A percentile compares a stretch with the other conserved stretches of the same genome.
These are phyloP conservation scores for Pelargonium nanum DNA, from an alignment of 345 rosid species.

Conservation along the genomic window DNA sequence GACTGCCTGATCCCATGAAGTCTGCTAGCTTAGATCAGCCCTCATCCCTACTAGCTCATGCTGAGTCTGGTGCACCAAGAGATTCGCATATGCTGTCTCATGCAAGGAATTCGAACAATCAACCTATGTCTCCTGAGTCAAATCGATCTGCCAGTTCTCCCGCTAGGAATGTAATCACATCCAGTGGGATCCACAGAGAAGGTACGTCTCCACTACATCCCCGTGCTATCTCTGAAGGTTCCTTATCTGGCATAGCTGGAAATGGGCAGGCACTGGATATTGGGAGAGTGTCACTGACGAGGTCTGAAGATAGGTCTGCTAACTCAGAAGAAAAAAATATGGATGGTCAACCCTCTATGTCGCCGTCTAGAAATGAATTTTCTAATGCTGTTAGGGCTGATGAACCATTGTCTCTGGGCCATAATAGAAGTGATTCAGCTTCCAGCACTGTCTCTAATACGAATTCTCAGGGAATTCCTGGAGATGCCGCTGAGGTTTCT, in stretches of 20 bases:
- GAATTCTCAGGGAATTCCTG: conserved; percentile 35
- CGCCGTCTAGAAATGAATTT: conserved; percentile 41
- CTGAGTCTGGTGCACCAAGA: conserved; percentile 33
- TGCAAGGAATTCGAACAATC: conserved; percentile 20
- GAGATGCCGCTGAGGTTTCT: conserved; percentile 47
- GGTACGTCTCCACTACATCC: conserved; percentile 51
- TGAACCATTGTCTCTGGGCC: conserved; percentile 37
- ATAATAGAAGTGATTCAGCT: conserved; percentile 53
- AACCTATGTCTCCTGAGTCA: conserved; percentile 40
- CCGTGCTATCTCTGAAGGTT: conserved; percentile 43
- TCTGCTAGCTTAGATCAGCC: conserved; percentile 45
- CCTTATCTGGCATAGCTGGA: conserved; percentile 36
- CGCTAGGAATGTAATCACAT: conserved; percentile 25
- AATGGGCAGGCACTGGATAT: conserved; percentile 44
- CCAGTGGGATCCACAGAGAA: conserved; percentile 32
- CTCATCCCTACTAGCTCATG: conserved; percentile 38
- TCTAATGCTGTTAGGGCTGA: conserved; percentile 23
- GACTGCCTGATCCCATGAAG: conserved; percentile 64
- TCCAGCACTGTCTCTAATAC: conserved; percentile 34
- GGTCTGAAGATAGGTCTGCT: conserved; percentile 41
- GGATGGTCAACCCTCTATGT: conserved; percentile 38
- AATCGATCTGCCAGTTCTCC: conserved; percentile 33
- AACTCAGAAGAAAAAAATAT: conserved; percentile 34
- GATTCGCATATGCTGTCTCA: conserved; percentile 14
- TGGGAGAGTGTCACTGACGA: conserved; percentile 35